Percentiles rank a stretch among this genome's conserved stretches.
phyloP scores from a whole-genome alignment of 139 green algal genomes.

The Ettlia oleoabundans region DNA sequence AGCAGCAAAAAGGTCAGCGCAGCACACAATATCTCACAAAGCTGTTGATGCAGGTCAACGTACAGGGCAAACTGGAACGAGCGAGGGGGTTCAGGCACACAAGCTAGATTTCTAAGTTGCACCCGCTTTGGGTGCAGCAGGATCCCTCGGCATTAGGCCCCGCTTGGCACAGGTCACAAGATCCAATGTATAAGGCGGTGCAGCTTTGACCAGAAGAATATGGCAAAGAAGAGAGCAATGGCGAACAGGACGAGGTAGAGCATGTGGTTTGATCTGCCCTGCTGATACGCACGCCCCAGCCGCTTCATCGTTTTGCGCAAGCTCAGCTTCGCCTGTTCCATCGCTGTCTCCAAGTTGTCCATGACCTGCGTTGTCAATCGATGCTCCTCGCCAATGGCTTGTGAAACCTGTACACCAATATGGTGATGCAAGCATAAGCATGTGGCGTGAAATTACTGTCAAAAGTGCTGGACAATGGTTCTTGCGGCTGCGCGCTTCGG shows the following conservation, averaged over 20 bases:
- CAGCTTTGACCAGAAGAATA: slow-evolving; percentile 39
- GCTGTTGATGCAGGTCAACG: too few relatives aligned
- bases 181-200: slow-evolving; percentile 24
- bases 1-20: background rate
- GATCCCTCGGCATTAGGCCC: too few relatives aligned
- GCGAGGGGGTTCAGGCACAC: too few relatives aligned
- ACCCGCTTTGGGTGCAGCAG: background rate
- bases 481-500: too few relatives aligned
- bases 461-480: too few relatives aligned
- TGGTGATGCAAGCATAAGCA: too few relatives aligned
- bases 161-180: too few relatives aligned
- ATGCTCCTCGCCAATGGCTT: slow-evolving; percentile 49
- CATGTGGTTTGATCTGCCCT: slow-evolving; percentile 59
- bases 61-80: too few relatives aligned
- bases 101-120: too few relatives aligned
- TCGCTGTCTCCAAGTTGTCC: slow-evolving; percentile 35
- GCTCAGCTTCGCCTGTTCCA: slow-evolving; percentile 43
- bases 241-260: slow-evolving; percentile 53
- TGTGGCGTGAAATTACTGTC: too few relatives aligned
- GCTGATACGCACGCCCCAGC: slow-evolving; percentile 31
- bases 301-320: slow-evolving; percentile 40
- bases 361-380: slow-evolving; percentile 33
- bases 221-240: slow-evolving; percentile 43
- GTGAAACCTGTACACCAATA: slow-evolving; percentile 18
- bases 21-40: too few relatives aligned